A percentile compares a stretch with the other conserved stretches of the same genome.
Conservation (phyloP, 2,329 filamentous ascomycete species). For the Epichloe hybrida region DNA sequence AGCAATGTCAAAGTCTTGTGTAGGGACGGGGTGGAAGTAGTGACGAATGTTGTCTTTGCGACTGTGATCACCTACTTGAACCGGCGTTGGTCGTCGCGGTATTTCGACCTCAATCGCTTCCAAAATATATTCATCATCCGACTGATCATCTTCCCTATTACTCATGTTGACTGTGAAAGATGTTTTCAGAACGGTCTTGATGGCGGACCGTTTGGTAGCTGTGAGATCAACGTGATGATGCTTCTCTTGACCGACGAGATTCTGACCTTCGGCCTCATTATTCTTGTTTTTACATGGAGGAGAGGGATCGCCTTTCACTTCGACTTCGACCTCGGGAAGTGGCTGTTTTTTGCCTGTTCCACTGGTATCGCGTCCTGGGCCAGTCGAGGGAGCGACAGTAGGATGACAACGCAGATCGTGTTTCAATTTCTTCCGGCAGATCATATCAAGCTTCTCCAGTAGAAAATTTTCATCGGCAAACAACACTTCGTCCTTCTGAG, state of each 20-base stretch:
- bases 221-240: not conserved
- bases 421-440: constrained; percentile 29
- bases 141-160: constrained; percentile 18
- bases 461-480: constrained; percentile 42
- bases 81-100: constrained; percentile 6
- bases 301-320: not conserved
- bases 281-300: not conserved
- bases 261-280: not conserved
- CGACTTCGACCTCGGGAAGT: not conserved
- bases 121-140: constrained; percentile 13
- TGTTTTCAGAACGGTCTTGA: constrained; percentile 15
- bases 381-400: not conserved
- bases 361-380: not conserved
- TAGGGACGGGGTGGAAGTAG: constrained; percentile 16
- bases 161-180: constrained; percentile 19
- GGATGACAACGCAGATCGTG: not conserved
- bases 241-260: not conserved
- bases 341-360: not conserved
- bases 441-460: constrained; percentile 29
- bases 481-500: constrained; percentile 57
- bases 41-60: constrained; percentile 15
- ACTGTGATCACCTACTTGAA: not conserved
- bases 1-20: constrained; percentile 19
- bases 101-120: constrained; percentile 15
- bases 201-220: not conserved